These are phyloP conservation scores for Suillus americanus DNA, from an alignment of 768 basidiomycete species.

Conservation along the genomic window DNA sequence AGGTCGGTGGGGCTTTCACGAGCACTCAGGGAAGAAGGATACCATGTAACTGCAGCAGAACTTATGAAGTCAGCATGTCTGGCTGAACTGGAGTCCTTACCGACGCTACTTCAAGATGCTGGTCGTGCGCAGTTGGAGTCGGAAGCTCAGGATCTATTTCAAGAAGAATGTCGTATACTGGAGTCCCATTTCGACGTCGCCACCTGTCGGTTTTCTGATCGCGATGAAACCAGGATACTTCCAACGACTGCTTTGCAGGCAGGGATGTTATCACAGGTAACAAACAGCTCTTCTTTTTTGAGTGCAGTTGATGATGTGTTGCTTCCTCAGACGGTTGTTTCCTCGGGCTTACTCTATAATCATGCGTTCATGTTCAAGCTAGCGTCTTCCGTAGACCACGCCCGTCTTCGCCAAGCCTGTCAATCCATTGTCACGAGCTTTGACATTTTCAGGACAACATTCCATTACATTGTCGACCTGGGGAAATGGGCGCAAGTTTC, in stretches of 20 bases:
- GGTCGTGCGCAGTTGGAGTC: background rate
- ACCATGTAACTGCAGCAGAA: slow-evolving; percentile 35
- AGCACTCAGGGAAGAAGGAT: slow-evolving; percentile 32
- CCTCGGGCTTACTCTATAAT: slow-evolving; percentile 31
- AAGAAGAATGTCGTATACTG: slow-evolving; percentile 4
- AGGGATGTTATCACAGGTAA: slow-evolving; percentile 51
- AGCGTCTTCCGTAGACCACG: slow-evolving; percentile 20
- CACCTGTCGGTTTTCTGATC: slow-evolving; percentile 18
- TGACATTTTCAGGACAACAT: slow-evolving; percentile 48
- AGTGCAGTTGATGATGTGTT: background rate
- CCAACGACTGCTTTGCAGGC: slow-evolving; percentile 46
- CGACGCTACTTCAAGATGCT: background rate
- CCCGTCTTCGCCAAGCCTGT: slow-evolving; percentile 38
- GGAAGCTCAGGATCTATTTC: slow-evolving; percentile 6
- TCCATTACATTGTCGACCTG: slow-evolving; percentile 39
- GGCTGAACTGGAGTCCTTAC: slow-evolving; percentile 6
- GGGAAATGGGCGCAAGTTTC: slow-evolving; percentile 32
- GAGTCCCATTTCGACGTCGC: slow-evolving; percentile 12
- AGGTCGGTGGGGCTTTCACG: slow-evolving; percentile 44
- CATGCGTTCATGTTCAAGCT: slow-evolving; percentile 31
- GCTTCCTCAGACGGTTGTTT: slow-evolving; percentile 26
- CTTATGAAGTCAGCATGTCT: slow-evolving; percentile 29
- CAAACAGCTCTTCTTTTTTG: slow-evolving; percentile 4
- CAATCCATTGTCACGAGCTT: slow-evolving; percentile 27
- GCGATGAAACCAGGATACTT: slow-evolving; percentile 35